These are phyloP conservation scores for Rhodomyrtus tomentosa DNA, from an alignment of 345 rosid species.

Conservation along the genomic window DNA sequence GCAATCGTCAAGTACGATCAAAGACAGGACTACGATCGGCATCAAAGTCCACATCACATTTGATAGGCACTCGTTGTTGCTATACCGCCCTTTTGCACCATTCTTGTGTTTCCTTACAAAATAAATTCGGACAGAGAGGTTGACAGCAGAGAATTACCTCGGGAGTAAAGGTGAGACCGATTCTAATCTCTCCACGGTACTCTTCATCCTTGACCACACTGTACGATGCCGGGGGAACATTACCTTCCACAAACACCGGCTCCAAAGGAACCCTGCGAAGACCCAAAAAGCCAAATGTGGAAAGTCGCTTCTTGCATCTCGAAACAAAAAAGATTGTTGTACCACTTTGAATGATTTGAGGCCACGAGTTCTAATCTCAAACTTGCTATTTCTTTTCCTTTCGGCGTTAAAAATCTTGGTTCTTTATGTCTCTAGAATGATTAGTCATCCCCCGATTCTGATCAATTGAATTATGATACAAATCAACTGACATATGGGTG, in stretches of 20 bases:
- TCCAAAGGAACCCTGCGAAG: constrained; percentile 47
- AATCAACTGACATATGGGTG: neutral
- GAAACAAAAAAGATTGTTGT: neutral
- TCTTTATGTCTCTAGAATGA: neutral
- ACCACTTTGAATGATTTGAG: neutral
- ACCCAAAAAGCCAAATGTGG: neutral
- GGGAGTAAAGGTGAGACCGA: constrained; percentile 53
- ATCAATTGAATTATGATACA: neutral
- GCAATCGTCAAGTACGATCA: neutral
- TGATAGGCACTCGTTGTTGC: neutral
- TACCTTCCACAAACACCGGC: constrained; percentile 50
- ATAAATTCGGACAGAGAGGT: neutral
- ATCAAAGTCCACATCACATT: neutral
- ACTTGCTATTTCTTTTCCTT: neutral
- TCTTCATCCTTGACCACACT: constrained; percentile 61
- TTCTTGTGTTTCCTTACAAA: neutral
- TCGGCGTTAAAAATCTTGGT: neutral
- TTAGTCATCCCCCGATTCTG: neutral
- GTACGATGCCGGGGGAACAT: constrained; percentile 42
- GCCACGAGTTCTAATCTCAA: neutral
- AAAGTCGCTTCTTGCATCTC: neutral
- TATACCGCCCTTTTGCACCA: neutral
- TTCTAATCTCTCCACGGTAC: constrained; percentile 53
- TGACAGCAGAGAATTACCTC: constrained; percentile 25
- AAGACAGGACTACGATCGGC: neutral